Percentiles rank a stretch among this genome's conserved stretches.
Conservation (phyloP, 331 rosid species). For the Phaseolus coccineus region DNA sequence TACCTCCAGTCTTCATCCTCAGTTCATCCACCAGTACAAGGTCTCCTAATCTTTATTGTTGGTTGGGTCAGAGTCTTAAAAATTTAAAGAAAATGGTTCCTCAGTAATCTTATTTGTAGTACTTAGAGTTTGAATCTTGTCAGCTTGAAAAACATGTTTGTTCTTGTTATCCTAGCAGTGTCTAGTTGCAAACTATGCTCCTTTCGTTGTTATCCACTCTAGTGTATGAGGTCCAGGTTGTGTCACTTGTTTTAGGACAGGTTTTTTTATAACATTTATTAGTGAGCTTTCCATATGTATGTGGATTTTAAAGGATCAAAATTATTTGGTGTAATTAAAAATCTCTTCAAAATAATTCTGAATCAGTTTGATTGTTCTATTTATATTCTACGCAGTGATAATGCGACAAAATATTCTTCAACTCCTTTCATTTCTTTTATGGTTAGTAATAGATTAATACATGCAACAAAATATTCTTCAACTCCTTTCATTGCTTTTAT, state of each 20-base stretch:
- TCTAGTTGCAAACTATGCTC: background rate
- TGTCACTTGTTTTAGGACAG: background rate
- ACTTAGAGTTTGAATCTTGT: background rate
- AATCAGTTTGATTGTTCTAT: background rate
- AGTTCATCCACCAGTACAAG: background rate
- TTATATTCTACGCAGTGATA: too few species aligned
- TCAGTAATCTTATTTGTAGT: background rate
- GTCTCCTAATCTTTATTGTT: background rate
- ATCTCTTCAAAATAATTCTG: background rate
- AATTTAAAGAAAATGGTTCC: background rate
- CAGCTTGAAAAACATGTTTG: background rate
- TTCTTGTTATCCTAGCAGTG: background rate
- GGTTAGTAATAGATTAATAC: background rate
- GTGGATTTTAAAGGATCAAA: background rate
- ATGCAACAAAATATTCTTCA: too few species aligned
- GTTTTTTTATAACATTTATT: background rate
- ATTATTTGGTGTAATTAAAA: background rate
- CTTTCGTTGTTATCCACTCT: background rate
- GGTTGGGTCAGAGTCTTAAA: background rate
- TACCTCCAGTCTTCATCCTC: background rate
- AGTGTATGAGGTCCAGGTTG: too few species aligned
- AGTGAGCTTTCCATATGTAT: background rate
- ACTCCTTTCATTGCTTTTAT: background rate
- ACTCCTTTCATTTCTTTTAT: background rate
- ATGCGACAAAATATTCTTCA: too few species aligned